phyloP scores from a whole-genome alignment of 768 basidiomycete genomes.

The Mycena vitilis region DNA sequence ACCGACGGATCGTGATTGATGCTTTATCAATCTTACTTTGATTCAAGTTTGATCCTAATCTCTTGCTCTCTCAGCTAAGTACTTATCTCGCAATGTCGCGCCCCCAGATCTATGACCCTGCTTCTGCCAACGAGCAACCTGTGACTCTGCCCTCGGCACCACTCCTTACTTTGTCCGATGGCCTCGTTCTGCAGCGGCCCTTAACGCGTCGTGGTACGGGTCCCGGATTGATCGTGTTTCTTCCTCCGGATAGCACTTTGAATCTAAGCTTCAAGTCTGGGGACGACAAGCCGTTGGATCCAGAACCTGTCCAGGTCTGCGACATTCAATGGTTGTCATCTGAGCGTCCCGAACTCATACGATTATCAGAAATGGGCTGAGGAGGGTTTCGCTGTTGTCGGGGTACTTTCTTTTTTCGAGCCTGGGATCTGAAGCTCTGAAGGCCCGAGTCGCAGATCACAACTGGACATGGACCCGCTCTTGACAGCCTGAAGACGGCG shows the following conservation, averaged over 20 bases:
- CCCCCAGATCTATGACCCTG: slow-evolving; percentile 50
- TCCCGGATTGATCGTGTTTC: slow-evolving; percentile 58
- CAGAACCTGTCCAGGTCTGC: slow-evolving; percentile 51
- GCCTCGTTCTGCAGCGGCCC: slow-evolving; percentile 57
- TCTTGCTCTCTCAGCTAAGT: no score
- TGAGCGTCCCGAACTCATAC: not conserved
- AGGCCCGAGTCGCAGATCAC: slow-evolving; percentile 22
- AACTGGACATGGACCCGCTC: slow-evolving; percentile 36
- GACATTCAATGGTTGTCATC: not conserved
- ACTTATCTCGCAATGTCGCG: slow-evolving; percentile 24
- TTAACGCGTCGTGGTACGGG: slow-evolving; percentile 61
- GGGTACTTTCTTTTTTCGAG: slow-evolving; percentile 35
- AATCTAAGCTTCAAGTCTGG: slow-evolving; percentile 40
- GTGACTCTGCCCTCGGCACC: slow-evolving; percentile 58
- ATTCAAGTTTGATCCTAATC: no score
- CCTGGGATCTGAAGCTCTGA: not conserved
- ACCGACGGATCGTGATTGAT: no score
- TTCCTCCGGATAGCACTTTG: slow-evolving; percentile 45
- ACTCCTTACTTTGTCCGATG: slow-evolving; percentile 42
- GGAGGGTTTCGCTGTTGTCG: slow-evolving; percentile 63
- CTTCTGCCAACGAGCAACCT: slow-evolving; percentile 52
- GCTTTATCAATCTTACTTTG: no score
- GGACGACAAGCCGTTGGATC: slow-evolving; percentile 52
- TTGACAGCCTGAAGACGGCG: slow-evolving; percentile 46
- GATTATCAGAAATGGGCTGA: slow-evolving; percentile 60